Percentiles rank a stretch among this genome's conserved stretches.
Evolutionary conservation across 1,139 yeast species (phyloP).

Genomic region (Wickerhamomyces sp.): DNA sequence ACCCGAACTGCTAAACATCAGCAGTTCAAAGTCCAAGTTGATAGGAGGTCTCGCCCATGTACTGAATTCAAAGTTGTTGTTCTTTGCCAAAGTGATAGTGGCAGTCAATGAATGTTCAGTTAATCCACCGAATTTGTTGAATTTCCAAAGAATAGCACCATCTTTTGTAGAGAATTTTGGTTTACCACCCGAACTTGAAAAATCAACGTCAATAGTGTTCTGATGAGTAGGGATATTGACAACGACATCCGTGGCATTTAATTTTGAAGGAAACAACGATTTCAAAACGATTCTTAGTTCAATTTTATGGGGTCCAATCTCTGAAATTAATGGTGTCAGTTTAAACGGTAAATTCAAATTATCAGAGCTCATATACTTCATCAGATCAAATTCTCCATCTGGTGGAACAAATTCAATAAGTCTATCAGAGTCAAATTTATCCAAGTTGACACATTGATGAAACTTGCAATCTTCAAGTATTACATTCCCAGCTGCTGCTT

Average conservation of each 20-base stretch:
- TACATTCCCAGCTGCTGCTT: conserved; percentile 46
- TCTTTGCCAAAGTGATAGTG: conserved; percentile 12
- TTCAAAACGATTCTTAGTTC: conserved; percentile 57
- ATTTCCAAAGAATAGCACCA: conserved; percentile 62
- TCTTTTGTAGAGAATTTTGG: conserved; percentile 66
- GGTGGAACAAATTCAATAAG: conserved; percentile 79
- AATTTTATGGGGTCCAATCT: conserved; percentile 42
- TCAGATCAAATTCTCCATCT: conserved; percentile 86
- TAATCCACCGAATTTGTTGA: conserved; percentile 63
- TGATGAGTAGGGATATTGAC: conserved; percentile 69
- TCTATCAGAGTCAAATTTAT: conserved; percentile 61
- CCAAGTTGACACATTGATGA: conserved; percentile 80
- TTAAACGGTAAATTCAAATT: conserved; percentile 69
- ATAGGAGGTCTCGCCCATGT: conserved; percentile 68
- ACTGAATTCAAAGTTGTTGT: conserved; percentile 18
- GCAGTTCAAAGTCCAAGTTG: conserved; percentile 59
- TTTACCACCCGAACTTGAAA: conserved; percentile 57
- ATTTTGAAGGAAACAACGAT: conserved; percentile 57
- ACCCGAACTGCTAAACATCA: conserved; percentile 80
- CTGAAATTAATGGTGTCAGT: conserved; percentile 56
- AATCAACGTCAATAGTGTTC: conserved; percentile 47
- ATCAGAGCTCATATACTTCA: conserved; percentile 64
- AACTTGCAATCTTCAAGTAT: conserved; percentile 74
- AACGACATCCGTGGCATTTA: conserved; percentile 61
- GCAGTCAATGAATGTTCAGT: conserved; percentile 45